A percentile compares a stretch with the other conserved stretches of the same genome.
Conservation (phyloP, 2,329 filamentous ascomycete genomes). For the Hawksworthiomyces lignivorus region DNA sequence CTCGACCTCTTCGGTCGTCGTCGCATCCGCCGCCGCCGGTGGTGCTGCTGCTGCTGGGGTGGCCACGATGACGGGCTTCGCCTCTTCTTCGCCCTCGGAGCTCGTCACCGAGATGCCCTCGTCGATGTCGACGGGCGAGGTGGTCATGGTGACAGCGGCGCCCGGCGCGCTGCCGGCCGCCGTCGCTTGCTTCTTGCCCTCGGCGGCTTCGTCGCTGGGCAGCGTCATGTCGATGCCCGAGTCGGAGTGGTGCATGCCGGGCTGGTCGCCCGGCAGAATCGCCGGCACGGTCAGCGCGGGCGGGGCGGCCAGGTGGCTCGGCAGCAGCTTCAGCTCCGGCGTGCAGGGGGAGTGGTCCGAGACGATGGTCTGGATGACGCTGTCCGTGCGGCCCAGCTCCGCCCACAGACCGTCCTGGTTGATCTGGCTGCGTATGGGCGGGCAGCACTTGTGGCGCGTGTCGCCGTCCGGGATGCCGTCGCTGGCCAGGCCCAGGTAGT, state of each 20-base stretch:
- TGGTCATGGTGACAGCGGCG: too few species aligned
- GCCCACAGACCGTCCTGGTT: slow-evolving; percentile 86
- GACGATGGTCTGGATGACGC: slow-evolving; percentile 85
- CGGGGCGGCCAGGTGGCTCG: slow-evolving; percentile 45
- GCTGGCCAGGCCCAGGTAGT: slow-evolving; percentile 79
- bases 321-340: slow-evolving; percentile 84
- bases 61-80: slow-evolving; percentile 1
- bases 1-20: slow-evolving; percentile 20
- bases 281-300: background rate
- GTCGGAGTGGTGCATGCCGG: slow-evolving; percentile 39
- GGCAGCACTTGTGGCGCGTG: slow-evolving; percentile 91
- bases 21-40: background rate
- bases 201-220: slow-evolving; percentile 22
- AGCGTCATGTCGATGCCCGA: slow-evolving; percentile 44
- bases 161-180: too few species aligned
- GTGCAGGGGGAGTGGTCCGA: slow-evolving; percentile 96
- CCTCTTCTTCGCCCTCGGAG: slow-evolving; percentile 20
- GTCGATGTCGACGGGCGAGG: slow-evolving; percentile 5
- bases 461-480: slow-evolving; percentile 79
- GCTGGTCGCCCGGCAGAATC: slow-evolving; percentile 15
- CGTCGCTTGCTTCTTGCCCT: background rate
- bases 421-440: slow-evolving; percentile 71
- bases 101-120: slow-evolving; percentile 14
- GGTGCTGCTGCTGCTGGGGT: background rate
- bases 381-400: slow-evolving; percentile 62